phyloP scores from a whole-genome alignment of 129 eudicot genomes.

The Centaurea solstitialis region DNA sequence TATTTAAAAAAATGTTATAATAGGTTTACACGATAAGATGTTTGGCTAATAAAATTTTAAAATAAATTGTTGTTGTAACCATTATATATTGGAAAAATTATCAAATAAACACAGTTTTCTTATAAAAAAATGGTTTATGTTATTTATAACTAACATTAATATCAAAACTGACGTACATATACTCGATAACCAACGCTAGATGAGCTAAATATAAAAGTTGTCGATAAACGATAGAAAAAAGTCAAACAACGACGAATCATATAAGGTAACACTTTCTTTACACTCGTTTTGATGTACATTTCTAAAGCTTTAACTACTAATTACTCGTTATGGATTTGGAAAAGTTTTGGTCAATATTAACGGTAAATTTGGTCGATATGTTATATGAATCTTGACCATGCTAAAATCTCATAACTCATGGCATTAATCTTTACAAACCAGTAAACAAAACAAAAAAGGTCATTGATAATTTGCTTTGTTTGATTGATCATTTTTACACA shows the following conservation, averaged over 20 bases:
- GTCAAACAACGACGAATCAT: neutral
- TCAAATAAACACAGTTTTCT: neutral
- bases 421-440: conserved; percentile 4
- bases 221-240: neutral
- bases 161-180: too few relatives aligned
- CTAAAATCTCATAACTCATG: conserved; percentile 2
- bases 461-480: neutral
- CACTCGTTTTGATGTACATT: neutral
- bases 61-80: neutral
- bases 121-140: too few relatives aligned
- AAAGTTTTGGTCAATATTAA: too few relatives aligned
- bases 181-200: neutral
- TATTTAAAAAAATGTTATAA: too few relatives aligned
- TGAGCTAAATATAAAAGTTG: neutral
- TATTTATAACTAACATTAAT: too few relatives aligned
- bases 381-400: neutral
- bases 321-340: neutral
- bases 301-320: neutral
- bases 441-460: neutral
- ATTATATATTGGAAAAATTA: neutral
- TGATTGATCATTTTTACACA: conserved; percentile 13
- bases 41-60: neutral
- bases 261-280: neutral
- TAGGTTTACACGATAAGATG: too few relatives aligned
- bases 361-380: neutral